Base-by-base conservation (phyloP, 495 filamentous ascomycete genomes). In the Amorphotheca resinae region DNA sequence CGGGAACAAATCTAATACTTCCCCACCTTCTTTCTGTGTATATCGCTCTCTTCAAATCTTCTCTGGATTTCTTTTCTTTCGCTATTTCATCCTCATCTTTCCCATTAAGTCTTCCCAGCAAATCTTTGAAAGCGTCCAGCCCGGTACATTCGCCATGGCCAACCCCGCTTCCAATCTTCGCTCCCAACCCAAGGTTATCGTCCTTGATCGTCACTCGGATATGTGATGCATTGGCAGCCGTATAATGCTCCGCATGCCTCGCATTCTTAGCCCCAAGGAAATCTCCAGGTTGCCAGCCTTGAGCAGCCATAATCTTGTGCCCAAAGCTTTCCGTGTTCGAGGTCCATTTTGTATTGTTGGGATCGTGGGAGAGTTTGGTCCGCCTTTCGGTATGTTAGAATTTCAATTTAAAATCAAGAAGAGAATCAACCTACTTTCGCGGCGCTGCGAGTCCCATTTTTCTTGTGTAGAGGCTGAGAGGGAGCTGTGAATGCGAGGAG, bases 281-380 rank as follows among this genome's bases (percentile, higher is more conserved):
- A 45, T 74, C 67, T 18, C 89, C 89, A 0, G 89, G 89, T 33
- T 74, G 74, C 89, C 89, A 98, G 35, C 89, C 89, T 54, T 95
- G 87, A 1, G 78, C 67, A 41, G 80, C 75, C 48, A 98, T 76
- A 42, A 95, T 83, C 51, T 72, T 78, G 58, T 94, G 87, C 51
- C 89, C 89, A 55, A 86, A 95, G 37, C 76, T 74, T 34, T 72
- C 68, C 47, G 84, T 87, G 52, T 85, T 80, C 47, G 77, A 79
- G 35, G 80, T 74, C 89, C 89, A 98, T 64, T 73, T 74, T 22
- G 84, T 93, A 58, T 95, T 95, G 59, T 95, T 93, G 11, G 89
- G 89, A 64, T 98, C 89, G 54, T 79, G 64, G 36, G 84, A 80
- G 38, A 95, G 72, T 60, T 89, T 94, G 25, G 70, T 74, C 53